Evolutionary conservation across 2,329 filamentous ascomycete genomes (phyloP), one percentile per base, ranked within the genome.

Genomic region (Epichloe typhina): DNA sequence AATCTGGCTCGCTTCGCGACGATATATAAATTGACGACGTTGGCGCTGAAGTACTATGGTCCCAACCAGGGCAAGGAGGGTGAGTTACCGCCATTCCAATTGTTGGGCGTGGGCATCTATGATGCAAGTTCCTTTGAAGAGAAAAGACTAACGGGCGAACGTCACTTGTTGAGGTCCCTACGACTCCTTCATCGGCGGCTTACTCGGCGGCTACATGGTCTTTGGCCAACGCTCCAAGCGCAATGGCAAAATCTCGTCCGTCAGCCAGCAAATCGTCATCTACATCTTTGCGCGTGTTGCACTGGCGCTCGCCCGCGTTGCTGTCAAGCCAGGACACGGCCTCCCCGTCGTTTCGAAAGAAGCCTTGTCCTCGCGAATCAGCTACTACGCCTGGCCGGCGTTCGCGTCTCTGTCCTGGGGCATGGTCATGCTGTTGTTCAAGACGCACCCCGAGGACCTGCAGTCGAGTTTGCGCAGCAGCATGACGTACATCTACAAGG

Each of bases 201-300:
- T 96, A 7, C 64, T 95, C 45, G 93, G 93, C 62, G 93, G 93
- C 49, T 98, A 97, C 74, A 70, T 88, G 54, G 88, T 97, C 55
- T 98, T 98, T 65, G 93, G 91, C 46, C 68, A 73, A 41, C 74
- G 78, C 53, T 78, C 75, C 41, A 68, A 66, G 60, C 83, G 86
- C 53, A 72, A 69, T 38, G 84, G 84, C 59, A 77, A 78, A 65
- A 82, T 88, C 62, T 86, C 84, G 54, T 85, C 81, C 56, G 84
- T 96, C 55, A 95, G 84, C 70, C 88, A 96, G 73, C 91, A 98
- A 75, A 98, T 98, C 65, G 89, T 95, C 66, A 87, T 97, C 61
- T 98, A 98, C 72, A 86, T 98, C 55, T 96, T 96, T 64, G 93
- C 93, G 46, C 83, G 93, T 57, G 93, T 96, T 15, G 77, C 85